A percentile compares a stretch with the other conserved stretches of the same genome.
Evolutionary conservation across 345 rosid genomes (phyloP).

Genomic region (Ceriops tagal): DNA sequence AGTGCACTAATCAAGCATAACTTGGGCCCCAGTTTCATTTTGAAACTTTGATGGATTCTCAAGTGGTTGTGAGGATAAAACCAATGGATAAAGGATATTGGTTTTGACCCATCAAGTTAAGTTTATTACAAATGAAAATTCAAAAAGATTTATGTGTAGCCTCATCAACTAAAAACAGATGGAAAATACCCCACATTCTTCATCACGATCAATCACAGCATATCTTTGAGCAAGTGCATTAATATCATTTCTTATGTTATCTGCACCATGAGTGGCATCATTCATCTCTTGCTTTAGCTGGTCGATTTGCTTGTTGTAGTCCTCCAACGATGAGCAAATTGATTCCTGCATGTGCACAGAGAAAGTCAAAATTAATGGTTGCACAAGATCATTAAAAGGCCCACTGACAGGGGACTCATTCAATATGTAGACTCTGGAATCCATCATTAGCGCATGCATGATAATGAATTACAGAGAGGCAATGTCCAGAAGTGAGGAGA

Average conservation of each 20-base stretch:
- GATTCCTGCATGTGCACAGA: constrained; percentile 57
- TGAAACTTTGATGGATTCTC: background rate
- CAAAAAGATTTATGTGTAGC: background rate
- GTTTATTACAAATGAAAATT: background rate
- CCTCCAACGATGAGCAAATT: constrained; percentile 93
- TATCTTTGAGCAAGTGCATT: constrained; percentile 97
- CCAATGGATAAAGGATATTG: constrained; percentile 9
- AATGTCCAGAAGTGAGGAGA: no score
- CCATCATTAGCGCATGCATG: background rate
- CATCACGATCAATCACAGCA: constrained; percentile 79
- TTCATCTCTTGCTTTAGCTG: constrained; percentile 92
- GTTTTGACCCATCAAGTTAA: background rate
- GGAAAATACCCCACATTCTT: constrained; percentile 91
- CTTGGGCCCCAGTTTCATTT: no score
- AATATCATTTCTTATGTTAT: constrained; percentile 94
- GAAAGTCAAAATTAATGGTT: background rate
- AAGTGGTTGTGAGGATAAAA: background rate
- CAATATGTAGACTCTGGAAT: background rate
- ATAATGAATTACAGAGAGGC: no score
- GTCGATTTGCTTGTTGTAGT: constrained; percentile 96
- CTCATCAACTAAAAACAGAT: constrained; percentile 21
- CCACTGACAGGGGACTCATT: no score
- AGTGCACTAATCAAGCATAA: no score
- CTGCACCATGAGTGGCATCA: constrained; percentile 99
- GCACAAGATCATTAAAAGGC: constrained; percentile 1